Conservation (phyloP, 2,329 filamentous ascomycete species). For the Colletotrichum euphorbiae region DNA sequence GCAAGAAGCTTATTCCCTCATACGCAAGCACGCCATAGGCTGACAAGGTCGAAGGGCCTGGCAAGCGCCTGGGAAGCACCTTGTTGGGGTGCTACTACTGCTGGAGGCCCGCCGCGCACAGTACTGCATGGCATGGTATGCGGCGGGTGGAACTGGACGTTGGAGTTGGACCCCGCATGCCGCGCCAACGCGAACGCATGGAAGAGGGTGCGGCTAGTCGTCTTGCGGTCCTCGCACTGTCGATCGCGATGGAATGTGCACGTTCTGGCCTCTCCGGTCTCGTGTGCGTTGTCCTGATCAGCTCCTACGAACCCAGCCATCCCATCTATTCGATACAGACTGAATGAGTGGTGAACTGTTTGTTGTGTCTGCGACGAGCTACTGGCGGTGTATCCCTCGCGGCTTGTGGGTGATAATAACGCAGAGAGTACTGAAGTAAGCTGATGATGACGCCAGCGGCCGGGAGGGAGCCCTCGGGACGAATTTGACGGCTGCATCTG, state of each 20-base stretch:
- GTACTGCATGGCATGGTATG: not conserved
- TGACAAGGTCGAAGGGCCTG: not conserved
- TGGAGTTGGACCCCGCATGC: slow-evolving; percentile 18
- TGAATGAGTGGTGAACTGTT: not conserved
- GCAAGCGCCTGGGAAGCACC: not conserved
- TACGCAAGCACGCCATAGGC: slow-evolving; percentile 30
- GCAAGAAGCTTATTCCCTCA: slow-evolving; percentile 35
- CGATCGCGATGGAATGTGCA: slow-evolving; percentile 18
- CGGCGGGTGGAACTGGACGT: not conserved
- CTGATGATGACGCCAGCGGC: slow-evolving; percentile 31
- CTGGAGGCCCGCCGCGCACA: slow-evolving; percentile 22
- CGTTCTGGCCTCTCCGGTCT: slow-evolving; percentile 2
- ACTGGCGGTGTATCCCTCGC: slow-evolving; percentile 25
- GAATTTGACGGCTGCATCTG: not conserved
- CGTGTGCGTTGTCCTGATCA: slow-evolving; percentile 10
- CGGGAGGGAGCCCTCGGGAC: slow-evolving; percentile 3
- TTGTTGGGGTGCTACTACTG: slow-evolving; percentile 1
- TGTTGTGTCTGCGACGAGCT: not conserved
- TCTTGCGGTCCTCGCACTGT: not conserved
- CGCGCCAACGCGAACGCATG: slow-evolving; percentile 6
- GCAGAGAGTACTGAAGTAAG: slow-evolving; percentile 6
- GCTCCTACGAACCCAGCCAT: slow-evolving; percentile 7
- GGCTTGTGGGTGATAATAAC: slow-evolving; percentile 12
- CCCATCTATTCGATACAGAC: not conserved
- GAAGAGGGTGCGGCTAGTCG: slow-evolving; percentile 11